phyloP scores from a whole-genome alignment of 805 yeast genomes.

The Myxozyma nipponensis region DNA sequence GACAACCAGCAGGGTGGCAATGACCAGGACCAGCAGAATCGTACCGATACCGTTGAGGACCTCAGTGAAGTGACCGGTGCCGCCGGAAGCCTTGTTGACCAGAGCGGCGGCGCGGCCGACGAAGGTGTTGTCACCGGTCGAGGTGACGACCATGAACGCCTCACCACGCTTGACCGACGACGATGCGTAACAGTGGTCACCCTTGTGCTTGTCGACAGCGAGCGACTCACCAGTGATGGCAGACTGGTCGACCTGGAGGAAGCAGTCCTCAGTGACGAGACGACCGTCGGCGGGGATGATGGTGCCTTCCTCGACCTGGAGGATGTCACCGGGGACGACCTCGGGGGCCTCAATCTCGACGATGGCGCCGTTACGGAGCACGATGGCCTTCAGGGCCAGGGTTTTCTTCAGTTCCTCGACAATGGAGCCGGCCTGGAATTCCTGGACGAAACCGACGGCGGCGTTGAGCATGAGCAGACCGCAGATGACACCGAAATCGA shows the following conservation, averaged over 20 bases:
- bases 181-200: conserved; percentile 85
- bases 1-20: conserved; percentile 79
- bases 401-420: conserved; percentile 95
- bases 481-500: conserved; percentile 95
- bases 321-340: conserved; percentile 92
- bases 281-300: conserved; percentile 93
- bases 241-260: conserved; percentile 91
- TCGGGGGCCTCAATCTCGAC: conserved; percentile 76
- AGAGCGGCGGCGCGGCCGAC: conserved; percentile 97
- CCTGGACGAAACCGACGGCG: conserved; percentile 92
- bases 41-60: conserved; percentile 98
- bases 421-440: conserved; percentile 96
- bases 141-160: conserved; percentile 87
- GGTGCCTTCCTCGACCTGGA: conserved; percentile 88
- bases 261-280: conserved; percentile 76
- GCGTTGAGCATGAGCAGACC: conserved; percentile 85
- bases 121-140: conserved; percentile 93
- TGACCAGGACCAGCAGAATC: conserved; percentile 80
- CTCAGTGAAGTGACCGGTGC: conserved; percentile 94
- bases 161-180: conserved; percentile 96
- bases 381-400: conserved; percentile 82
- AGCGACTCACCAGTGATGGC: conserved; percentile 97
- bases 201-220: conserved; percentile 87
- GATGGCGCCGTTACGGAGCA: conserved; percentile 75
- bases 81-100: conserved; percentile 90